Evolutionary conservation across 345 rosid genomes (phyloP).

Genomic region (Aegle marmelos): DNA sequence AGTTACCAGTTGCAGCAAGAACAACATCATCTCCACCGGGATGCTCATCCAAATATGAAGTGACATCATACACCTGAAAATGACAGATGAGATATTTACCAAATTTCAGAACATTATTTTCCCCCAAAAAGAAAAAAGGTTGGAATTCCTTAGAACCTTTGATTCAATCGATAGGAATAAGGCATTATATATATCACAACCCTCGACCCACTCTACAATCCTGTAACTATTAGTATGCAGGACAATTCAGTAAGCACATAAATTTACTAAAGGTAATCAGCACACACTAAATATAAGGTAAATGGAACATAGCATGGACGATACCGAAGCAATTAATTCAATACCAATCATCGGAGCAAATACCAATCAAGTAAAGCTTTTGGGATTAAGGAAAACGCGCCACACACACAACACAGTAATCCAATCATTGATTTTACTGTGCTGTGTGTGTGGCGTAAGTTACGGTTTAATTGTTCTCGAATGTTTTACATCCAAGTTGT

Average conservation of each 20-base stretch:
- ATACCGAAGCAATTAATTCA: background rate
- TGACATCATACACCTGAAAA: slow-evolving; percentile 75
- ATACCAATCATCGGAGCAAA: too few species aligned
- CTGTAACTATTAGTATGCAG: background rate
- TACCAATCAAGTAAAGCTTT: background rate
- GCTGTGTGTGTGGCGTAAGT: too few species aligned
- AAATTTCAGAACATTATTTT: background rate
- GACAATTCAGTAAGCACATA: background rate
- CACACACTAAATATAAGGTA: background rate
- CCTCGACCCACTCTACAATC: background rate
- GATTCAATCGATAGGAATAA: background rate
- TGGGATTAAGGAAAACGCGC: too few species aligned
- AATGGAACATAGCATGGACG: background rate
- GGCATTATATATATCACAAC: background rate
- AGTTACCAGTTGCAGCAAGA: slow-evolving; percentile 62
- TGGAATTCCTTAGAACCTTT: background rate
- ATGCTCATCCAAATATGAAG: slow-evolving; percentile 83
- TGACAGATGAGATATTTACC: background rate
- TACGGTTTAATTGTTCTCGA: background rate
- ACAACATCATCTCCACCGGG: slow-evolving; percentile 96
- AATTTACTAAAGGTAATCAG: background rate
- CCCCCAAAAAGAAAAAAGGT: too few species aligned
- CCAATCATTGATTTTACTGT: too few species aligned
- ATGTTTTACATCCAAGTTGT: background rate
- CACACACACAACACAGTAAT: too few species aligned